Conservation (phyloP, 1,139 yeast species). For the Pichia sp. region DNA sequence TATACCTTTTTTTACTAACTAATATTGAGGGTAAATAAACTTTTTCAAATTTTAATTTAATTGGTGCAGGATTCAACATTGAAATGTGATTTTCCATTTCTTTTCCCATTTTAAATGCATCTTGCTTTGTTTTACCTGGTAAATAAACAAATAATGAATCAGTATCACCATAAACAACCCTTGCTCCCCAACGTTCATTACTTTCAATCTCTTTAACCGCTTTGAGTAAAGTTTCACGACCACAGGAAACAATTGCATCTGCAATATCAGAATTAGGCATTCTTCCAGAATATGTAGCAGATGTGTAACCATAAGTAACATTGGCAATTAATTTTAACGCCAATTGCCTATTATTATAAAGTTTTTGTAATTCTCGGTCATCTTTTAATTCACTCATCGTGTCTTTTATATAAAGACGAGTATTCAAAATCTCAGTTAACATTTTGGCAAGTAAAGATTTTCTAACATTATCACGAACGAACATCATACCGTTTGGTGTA, state of each 20-base stretch:
- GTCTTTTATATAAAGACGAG: slow-evolving; percentile 70
- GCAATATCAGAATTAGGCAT: slow-evolving; percentile 97
- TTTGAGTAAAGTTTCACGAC: slow-evolving; percentile 70
- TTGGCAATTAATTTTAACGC: slow-evolving; percentile 89
- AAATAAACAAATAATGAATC: slow-evolving; percentile 87
- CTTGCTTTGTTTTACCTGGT: slow-evolving; percentile 71
- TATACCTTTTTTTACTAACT: slow-evolving; percentile 83
- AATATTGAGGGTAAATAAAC: slow-evolving; percentile 84
- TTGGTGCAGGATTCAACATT: slow-evolving; percentile 69
- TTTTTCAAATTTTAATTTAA: slow-evolving; percentile 81
- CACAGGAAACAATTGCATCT: slow-evolving; percentile 89
- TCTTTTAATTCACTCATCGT: slow-evolving; percentile 52
- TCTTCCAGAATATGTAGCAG: slow-evolving; percentile 91
- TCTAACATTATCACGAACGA: slow-evolving; percentile 59
- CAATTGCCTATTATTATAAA: slow-evolving; percentile 71
- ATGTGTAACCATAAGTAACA: slow-evolving; percentile 92
- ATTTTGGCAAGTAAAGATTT: slow-evolving; percentile 75
- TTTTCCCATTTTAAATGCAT: slow-evolving; percentile 72
- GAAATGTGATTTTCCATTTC: slow-evolving; percentile 64
- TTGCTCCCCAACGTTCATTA: slow-evolving; percentile 66
- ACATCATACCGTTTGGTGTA: slow-evolving; percentile 85
- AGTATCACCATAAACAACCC: slow-evolving; percentile 95
- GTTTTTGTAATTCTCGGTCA: slow-evolving; percentile 42
- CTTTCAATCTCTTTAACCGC: slow-evolving; percentile 66
- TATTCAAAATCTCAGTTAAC: slow-evolving; percentile 75